Evolutionary conservation across 169 alveolate genomes (phyloP).

Genomic region (Babesia ovis): DNA sequence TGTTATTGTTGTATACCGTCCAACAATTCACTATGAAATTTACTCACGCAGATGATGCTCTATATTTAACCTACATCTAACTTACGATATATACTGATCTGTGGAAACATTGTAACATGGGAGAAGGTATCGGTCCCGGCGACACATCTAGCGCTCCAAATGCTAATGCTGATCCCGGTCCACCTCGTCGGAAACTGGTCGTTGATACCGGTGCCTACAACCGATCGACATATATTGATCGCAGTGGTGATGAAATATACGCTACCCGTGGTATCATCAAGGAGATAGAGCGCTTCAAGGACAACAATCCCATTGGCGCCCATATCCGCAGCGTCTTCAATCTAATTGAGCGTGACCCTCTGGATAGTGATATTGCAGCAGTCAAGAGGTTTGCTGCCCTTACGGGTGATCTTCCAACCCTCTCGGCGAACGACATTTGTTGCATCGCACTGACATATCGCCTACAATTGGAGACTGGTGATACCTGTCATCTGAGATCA

Average conservation of each 20-base stretch:
- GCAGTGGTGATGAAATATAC: constrained; percentile 49
- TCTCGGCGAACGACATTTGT: constrained; percentile 82
- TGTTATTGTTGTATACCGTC: too few species aligned
- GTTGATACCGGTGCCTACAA: constrained; percentile 70
- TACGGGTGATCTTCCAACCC: constrained; percentile 85
- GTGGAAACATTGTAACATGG: constrained; percentile 17
- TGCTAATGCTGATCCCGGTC: neutral
- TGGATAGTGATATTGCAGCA: constrained; percentile 74
- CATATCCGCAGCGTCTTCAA: constrained; percentile 51
- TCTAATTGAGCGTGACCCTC: constrained; percentile 70
- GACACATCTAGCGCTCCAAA: neutral
- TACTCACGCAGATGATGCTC: too few species aligned
- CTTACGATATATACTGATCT: too few species aligned
- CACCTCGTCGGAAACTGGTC: constrained; percentile 28
- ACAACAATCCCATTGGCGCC: constrained; percentile 50
- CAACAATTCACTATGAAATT: too few species aligned
- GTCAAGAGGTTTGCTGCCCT: constrained; percentile 82
- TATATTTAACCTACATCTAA: too few species aligned
- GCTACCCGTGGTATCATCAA: constrained; percentile 52
- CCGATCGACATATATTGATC: constrained; percentile 62
- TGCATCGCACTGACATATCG: constrained; percentile 85
- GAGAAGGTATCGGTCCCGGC: neutral
- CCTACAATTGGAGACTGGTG: constrained; percentile 79
- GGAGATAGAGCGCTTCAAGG: constrained; percentile 59
- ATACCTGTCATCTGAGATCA: constrained; percentile 66